Conservation (phyloP, 129 eudicot genomes). For the Pseudognaphalium luteoalbum region DNA sequence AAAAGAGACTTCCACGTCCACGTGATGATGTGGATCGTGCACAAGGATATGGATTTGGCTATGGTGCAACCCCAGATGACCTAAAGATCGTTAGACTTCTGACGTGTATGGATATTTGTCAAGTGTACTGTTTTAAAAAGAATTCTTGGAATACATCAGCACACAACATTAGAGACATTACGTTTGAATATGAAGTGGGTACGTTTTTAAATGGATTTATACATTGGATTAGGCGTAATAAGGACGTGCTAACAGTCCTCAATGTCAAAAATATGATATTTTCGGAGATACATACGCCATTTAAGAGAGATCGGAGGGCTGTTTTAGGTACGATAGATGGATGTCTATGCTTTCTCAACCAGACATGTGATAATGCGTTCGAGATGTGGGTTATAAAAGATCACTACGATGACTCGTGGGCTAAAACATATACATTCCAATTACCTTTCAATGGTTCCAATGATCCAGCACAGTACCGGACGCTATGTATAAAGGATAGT, state of each 20-base stretch:
- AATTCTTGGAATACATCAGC: too few relatives aligned
- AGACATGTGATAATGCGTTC: not conserved
- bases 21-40: not conserved
- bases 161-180: too few relatives aligned
- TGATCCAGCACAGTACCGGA: too few relatives aligned
- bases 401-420: too few relatives aligned
- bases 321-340: slow-evolving; percentile 18
- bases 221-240: slow-evolving; percentile 2
- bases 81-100: slow-evolving; percentile 8
- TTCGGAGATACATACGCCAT: slow-evolving; percentile 2
- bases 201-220: slow-evolving; percentile 25
- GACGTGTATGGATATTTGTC: not conserved
- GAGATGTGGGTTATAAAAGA: not conserved
- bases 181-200: not conserved
- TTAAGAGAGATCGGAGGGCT: not conserved
- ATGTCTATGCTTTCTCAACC: slow-evolving; percentile 9
- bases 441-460: too few relatives aligned
- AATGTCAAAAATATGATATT: slow-evolving; percentile 22
- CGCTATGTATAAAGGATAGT: too few relatives aligned
- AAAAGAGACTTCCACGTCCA: not conserved
- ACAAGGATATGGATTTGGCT: slow-evolving; percentile 15
- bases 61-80: slow-evolving; percentile 20
- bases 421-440: too few relatives aligned
- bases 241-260: not conserved
- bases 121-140: slow-evolving; percentile 5